Conservation (phyloP, 1,284 basidiomycete species). For the Neonothopanus nambi region DNA sequence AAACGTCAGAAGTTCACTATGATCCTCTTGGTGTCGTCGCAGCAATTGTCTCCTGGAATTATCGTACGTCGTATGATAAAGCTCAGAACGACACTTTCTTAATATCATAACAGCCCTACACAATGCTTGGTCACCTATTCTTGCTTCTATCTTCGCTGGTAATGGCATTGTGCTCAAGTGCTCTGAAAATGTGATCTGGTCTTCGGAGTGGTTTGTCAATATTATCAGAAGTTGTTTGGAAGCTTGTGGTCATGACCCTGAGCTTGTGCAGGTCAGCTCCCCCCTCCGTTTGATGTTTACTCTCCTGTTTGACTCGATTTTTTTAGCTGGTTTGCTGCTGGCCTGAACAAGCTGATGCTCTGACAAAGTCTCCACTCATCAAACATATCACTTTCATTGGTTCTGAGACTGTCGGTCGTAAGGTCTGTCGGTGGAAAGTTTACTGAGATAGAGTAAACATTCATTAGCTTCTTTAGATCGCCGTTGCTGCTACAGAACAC, state of each 20-base stretch:
- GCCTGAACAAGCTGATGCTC: slow-evolving; percentile 80
- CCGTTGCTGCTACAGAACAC: slow-evolving; percentile 78
- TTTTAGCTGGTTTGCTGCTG: slow-evolving; percentile 79
- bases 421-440: slow-evolving; percentile 46
- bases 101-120: slow-evolving; percentile 65
- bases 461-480: slow-evolving; percentile 52
- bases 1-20: slow-evolving; percentile 80
- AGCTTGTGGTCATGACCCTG: slow-evolving; percentile 76
- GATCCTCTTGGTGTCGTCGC: slow-evolving; percentile 94
- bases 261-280: slow-evolving; percentile 72
- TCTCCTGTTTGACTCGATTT: slow-evolving; percentile 24
- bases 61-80: slow-evolving; percentile 54
- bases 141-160: slow-evolving; percentile 88
- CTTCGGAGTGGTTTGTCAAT: slow-evolving; percentile 77
- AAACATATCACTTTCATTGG: slow-evolving; percentile 92
- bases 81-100: not conserved
- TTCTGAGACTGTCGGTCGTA: slow-evolving; percentile 85
- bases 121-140: slow-evolving; percentile 91
- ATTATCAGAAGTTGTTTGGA: slow-evolving; percentile 75
- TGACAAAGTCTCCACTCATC: slow-evolving; percentile 81
- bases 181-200: slow-evolving; percentile 92
- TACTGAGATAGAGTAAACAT: slow-evolving; percentile 10
- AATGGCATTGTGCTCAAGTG: slow-evolving; percentile 93
- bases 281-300: not conserved
- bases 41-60: slow-evolving; percentile 94